Percentiles rank a stretch among this genome's conserved stretches.
Evolutionary conservation across 2,329 filamentous ascomycete species (phyloP).

Genomic region (Venturia effusa): DNA sequence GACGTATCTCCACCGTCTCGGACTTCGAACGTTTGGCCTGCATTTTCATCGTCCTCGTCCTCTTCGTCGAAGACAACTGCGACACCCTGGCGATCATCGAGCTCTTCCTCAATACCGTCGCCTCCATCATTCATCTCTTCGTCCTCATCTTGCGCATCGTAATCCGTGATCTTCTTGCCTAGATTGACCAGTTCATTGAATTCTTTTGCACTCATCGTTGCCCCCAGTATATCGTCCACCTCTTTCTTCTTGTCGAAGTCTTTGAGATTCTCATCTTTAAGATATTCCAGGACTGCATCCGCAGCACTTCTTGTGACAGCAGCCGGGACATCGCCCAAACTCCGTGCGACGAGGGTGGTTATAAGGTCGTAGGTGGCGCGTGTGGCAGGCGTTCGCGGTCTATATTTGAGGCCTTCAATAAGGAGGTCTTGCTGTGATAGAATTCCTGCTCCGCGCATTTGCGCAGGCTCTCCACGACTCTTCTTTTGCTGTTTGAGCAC

Average conservation of each 20-base stretch:
- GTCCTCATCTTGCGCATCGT: slow-evolving; percentile 91
- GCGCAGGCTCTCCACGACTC: slow-evolving; percentile 51
- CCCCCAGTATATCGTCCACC: slow-evolving; percentile 85
- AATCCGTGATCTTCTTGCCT: slow-evolving; percentile 98
- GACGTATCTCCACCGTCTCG: slow-evolving; percentile 70
- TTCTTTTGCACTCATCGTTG: slow-evolving; percentile 70
- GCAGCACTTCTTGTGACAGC: slow-evolving; percentile 89
- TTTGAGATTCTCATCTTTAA: slow-evolving; percentile 93
- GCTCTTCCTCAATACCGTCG: slow-evolving; percentile 57
- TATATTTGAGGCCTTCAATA: slow-evolving; percentile 85
- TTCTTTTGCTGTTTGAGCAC: slow-evolving; percentile 59
- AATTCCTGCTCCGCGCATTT: slow-evolving; percentile 63
- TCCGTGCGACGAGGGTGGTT: slow-evolving; percentile 76
- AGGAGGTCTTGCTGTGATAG: slow-evolving; percentile 74
- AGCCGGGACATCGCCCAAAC: slow-evolving; percentile 84
- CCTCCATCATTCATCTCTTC: slow-evolving; percentile 66
- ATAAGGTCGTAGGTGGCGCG: slow-evolving; percentile 91
- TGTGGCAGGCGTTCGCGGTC: slow-evolving; percentile 82
- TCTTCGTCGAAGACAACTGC: slow-evolving; percentile 94
- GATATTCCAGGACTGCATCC: slow-evolving; percentile 77
- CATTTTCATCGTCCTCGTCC: slow-evolving; percentile 67
- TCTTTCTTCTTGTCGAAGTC: slow-evolving; percentile 98
- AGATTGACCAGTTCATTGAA: slow-evolving; percentile 96
- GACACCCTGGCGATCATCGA: slow-evolving; percentile 91
- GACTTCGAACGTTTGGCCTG: slow-evolving; percentile 70